These are phyloP conservation scores for Karstenula rhodostoma DNA, from an alignment of 2,329 filamentous ascomycete species.

Conservation along the genomic window DNA sequence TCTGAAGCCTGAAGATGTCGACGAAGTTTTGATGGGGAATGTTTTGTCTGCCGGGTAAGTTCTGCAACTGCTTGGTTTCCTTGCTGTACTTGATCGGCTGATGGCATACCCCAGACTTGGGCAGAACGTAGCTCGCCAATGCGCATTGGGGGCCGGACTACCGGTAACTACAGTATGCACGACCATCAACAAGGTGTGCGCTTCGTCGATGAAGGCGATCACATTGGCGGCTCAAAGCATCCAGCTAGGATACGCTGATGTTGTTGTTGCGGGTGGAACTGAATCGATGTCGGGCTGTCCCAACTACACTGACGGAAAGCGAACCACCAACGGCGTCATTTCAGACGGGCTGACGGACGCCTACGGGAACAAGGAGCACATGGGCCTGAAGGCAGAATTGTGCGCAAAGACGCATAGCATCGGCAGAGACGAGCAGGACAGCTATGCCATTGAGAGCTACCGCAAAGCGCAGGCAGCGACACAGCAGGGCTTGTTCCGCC, in stretches of 20 bases:
- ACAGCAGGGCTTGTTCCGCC: conserved; percentile 71
- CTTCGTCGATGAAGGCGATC: conserved; percentile 76
- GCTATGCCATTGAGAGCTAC: conserved; percentile 77
- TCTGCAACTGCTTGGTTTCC: background rate
- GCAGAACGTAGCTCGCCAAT: conserved; percentile 83
- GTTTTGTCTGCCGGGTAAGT: conserved; percentile 86
- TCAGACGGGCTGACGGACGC: conserved; percentile 73
- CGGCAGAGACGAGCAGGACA: conserved; percentile 76
- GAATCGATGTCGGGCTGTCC: conserved; percentile 95
- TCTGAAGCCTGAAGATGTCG: conserved; percentile 69
- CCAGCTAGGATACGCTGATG: conserved; percentile 70
- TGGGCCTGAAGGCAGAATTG: conserved; percentile 88
- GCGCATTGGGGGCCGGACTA: conserved; percentile 82
- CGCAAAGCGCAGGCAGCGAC: conserved; percentile 73
- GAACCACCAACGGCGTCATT: conserved; percentile 71
- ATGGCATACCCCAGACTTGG: conserved; percentile 65
- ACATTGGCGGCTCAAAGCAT: conserved; percentile 74
- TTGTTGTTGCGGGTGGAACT: conserved; percentile 83
- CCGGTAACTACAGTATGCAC: conserved; percentile 74
- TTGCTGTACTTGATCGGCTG: background rate
- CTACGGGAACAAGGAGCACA: conserved; percentile 85
- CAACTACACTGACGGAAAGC: conserved; percentile 68
- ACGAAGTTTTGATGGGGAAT: conserved; percentile 83
- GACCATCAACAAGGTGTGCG: conserved; percentile 87
- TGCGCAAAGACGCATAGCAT: conserved; percentile 80